Conservation (phyloP, 2,329 filamentous ascomycete species). For the Xylaria arbuscula region DNA sequence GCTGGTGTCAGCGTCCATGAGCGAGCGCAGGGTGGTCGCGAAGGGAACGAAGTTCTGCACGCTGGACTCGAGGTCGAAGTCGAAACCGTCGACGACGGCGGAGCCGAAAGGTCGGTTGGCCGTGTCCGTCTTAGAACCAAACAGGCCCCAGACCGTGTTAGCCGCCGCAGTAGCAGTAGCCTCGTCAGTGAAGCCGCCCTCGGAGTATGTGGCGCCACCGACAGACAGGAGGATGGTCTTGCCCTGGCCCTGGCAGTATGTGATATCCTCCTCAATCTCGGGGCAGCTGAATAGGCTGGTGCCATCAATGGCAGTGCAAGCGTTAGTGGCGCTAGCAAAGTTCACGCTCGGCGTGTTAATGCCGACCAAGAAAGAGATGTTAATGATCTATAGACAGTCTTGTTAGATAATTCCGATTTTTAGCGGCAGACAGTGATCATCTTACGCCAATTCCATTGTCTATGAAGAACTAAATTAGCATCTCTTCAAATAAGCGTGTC, state of each 20-base stretch:
- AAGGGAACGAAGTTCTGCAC: slow-evolving; percentile 71
- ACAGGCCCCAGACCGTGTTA: slow-evolving; percentile 74
- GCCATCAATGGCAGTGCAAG: slow-evolving; percentile 69
- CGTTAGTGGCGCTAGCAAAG: slow-evolving; percentile 72
- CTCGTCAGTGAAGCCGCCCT: slow-evolving; percentile 71
- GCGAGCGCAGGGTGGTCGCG: slow-evolving; percentile 64
- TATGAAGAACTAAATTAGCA: slow-evolving; percentile 36
- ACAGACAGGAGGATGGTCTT: slow-evolving; percentile 80
- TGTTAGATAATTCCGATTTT: slow-evolving; percentile 22
- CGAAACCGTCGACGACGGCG: slow-evolving; percentile 77
- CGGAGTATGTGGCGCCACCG: slow-evolving; percentile 75
- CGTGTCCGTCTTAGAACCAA: slow-evolving; percentile 66
- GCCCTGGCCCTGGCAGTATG: slow-evolving; percentile 70
- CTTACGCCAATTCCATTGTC: slow-evolving; percentile 61
- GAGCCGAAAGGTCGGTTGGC: slow-evolving; percentile 73
- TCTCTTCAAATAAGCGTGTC: not conserved
- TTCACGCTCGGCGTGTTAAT: slow-evolving; percentile 68
- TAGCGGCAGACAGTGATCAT: slow-evolving; percentile 5
- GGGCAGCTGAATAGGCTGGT: slow-evolving; percentile 70
- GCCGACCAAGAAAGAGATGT: slow-evolving; percentile 70
- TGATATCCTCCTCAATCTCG: slow-evolving; percentile 68
- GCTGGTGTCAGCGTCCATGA: slow-evolving; percentile 63
- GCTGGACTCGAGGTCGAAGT: slow-evolving; percentile 77
- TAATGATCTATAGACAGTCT: slow-evolving; percentile 62
- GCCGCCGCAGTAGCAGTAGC: slow-evolving; percentile 66